These are phyloP conservation scores for Auricularia cornea DNA, from an alignment of 768 basidiomycete species.

Conservation along the genomic window DNA sequence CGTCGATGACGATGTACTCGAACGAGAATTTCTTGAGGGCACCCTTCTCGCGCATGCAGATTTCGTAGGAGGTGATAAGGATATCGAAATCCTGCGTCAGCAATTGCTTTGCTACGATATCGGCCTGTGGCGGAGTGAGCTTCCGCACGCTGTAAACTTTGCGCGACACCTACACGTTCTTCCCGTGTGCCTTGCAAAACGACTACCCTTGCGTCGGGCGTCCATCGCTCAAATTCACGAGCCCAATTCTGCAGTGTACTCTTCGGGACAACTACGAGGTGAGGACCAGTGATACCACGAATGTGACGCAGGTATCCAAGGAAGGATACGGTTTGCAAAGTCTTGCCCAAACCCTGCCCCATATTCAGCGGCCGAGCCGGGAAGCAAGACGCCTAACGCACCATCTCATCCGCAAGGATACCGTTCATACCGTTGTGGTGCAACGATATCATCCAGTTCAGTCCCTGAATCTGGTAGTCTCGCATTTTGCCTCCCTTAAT, in stretches of 20 bases:
- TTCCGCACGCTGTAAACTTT: too few species aligned
- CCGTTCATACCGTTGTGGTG: conserved; percentile 96
- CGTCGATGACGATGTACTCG: conserved; percentile 97
- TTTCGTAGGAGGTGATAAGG: conserved; percentile 93
- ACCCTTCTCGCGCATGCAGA: conserved; percentile 92
- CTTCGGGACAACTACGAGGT: conserved; percentile 97
- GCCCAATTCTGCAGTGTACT: conserved; percentile 96
- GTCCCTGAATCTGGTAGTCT: conserved; percentile 87
- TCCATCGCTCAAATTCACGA: conserved; percentile 89
- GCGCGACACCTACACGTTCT: conserved; percentile 66
- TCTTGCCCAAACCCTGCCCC: conserved; percentile 88
- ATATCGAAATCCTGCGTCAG: conserved; percentile 87
- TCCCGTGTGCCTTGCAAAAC: conserved; percentile 83
- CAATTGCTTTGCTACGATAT: conserved; percentile 68
- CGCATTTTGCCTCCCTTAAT: conserved; percentile 84
- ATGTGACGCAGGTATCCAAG: conserved; percentile 90
- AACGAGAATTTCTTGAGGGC: conserved; percentile 90
- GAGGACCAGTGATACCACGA: conserved; percentile 66
- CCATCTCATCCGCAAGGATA: conserved; percentile 97
- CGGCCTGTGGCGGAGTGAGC: conserved; percentile 43
- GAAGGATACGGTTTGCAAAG: conserved; percentile 96
- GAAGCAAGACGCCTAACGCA: conserved; percentile 18
- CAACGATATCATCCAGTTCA: conserved; percentile 96
- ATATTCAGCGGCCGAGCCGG: conserved; percentile 2
- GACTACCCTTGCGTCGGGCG: conserved; percentile 76